Base-by-base conservation (phyloP, 495 filamentous ascomycete genomes). In the Glonium stellatum region DNA sequence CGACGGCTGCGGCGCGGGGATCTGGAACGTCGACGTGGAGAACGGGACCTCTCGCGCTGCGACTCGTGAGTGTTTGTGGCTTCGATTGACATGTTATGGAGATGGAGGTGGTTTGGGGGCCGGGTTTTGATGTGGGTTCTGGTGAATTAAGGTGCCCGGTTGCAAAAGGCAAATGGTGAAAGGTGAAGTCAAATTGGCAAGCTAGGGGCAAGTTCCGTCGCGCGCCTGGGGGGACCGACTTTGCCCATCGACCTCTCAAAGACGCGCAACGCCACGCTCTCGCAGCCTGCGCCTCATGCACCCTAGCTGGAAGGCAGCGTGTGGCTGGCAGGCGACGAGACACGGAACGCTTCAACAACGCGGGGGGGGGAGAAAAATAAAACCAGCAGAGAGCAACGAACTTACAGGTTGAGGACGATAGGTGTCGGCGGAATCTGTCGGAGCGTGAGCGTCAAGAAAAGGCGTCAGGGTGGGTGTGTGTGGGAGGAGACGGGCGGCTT, bases 31-130 rank as follows among this genome's bases (percentile, higher is more conserved):
- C 91, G 87, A 74, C 91, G 85, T 67, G 90, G 90, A 63, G 89
- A 93, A 74, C 91, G 89, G 76, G 90, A 93, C 76, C 93, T 87
- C 83, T 96, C 92, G 75, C 92, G 91, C 90, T 96, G 82, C 34
- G 57, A 63, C 15, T 46, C 31, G 34, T 64, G 66, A 36, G 34
- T 15, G 51, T 65, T 61, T 65, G 65, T 12, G 31, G 49, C 41
- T 49, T 63, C 59, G 57, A 63, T 63, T 5, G 59, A 60, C 66
- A 66, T 69, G 51, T 52, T 46, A 22, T 50, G 36, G 34, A 39
- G 18, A 44, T 31, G 48, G 21, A 51, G 39, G 25, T 15, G 44
- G 44, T 5, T 8, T 19, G 18, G 48, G 21, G 21, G 48, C 19
- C 12, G 48, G 48, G 13, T 23, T 25, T 25, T 23, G 48, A 23